Evolutionary conservation across 1,284 basidiomycete species (phyloP).

Genomic region (Hypsizygus ulmarius): DNA sequence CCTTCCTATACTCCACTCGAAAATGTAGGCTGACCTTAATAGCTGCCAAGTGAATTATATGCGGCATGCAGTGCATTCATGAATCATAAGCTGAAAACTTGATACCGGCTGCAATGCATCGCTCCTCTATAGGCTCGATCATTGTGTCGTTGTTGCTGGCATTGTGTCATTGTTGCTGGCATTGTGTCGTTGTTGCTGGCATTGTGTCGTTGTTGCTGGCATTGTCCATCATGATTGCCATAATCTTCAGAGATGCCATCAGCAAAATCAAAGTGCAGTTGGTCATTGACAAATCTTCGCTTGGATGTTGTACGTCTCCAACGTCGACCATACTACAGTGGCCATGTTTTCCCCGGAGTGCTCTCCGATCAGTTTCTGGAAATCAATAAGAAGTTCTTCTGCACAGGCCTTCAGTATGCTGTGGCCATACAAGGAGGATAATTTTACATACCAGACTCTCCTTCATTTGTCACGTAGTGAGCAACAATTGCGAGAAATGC

Average conservation of each 20-base stretch:
- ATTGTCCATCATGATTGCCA: slow-evolving; percentile 29
- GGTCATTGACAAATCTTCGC: slow-evolving; percentile 14
- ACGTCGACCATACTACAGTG: slow-evolving; percentile 27
- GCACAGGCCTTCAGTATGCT: not conserved
- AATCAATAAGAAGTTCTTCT: slow-evolving; percentile 34
- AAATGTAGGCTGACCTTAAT: slow-evolving; percentile 22
- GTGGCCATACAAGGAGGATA: not conserved
- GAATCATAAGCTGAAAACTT: slow-evolving; percentile 15
- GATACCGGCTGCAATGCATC: slow-evolving; percentile 8
- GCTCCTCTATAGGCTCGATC: slow-evolving; percentile 13
- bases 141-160: slow-evolving; percentile 30
- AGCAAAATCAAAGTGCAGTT: not conserved
- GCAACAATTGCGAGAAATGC: slow-evolving; percentile 34
- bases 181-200: no score
- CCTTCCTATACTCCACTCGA: not conserved
- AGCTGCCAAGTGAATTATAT: slow-evolving; percentile 30
- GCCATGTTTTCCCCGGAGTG: slow-evolving; percentile 35
- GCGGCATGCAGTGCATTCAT: slow-evolving; percentile 27
- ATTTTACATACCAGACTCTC: slow-evolving; percentile 17
- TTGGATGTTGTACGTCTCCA: slow-evolving; percentile 22
- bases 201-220: slow-evolving; percentile 30
- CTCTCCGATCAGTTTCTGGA: slow-evolving; percentile 29
- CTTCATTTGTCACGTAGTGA: slow-evolving; percentile 28
- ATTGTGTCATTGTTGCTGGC: slow-evolving; percentile 31
- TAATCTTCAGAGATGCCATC: slow-evolving; percentile 9